These are phyloP conservation scores for Kluyveromyces starmeri DNA, from an alignment of 805 yeast species.

Conservation along the genomic window DNA sequence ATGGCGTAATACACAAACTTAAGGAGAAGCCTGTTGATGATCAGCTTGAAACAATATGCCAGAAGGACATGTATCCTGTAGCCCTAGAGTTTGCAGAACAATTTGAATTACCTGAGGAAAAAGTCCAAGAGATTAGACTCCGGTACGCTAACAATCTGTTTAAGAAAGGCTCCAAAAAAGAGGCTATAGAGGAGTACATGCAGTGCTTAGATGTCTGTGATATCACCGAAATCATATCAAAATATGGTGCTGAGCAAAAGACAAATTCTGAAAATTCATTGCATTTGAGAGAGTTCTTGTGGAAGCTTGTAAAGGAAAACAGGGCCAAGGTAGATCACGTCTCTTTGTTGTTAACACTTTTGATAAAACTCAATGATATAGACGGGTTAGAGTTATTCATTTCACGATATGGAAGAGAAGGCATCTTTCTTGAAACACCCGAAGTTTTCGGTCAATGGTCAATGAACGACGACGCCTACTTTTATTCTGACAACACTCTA, in stretches of 20 bases:
- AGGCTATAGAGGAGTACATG: conserved; percentile 70
- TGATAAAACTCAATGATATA: conserved; percentile 62
- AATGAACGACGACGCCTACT: conserved; percentile 31
- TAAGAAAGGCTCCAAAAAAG: conserved; percentile 52
- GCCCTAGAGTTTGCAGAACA: conserved; percentile 61
- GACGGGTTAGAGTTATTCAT: conserved; percentile 53
- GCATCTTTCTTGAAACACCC: conserved; percentile 20
- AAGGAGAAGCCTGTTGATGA: conserved; percentile 59
- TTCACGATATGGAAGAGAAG: conserved; percentile 28
- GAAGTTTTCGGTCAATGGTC: conserved; percentile 25
- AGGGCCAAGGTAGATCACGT: conserved; percentile 71
- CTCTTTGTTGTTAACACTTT: conserved; percentile 67
- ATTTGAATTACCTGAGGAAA: conserved; percentile 4
- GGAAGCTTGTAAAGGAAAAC: conserved; percentile 45
- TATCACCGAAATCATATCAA: conserved; percentile 69
- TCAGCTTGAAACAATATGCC: conserved; percentile 58
- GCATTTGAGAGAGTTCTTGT: conserved; percentile 54
- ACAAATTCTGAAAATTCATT: conserved; percentile 28
- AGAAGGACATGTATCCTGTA: conserved; percentile 59
- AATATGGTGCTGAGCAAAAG: conserved; percentile 58
- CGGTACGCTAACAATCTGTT: conserved; percentile 68
- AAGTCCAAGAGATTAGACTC: conserved; percentile 35
- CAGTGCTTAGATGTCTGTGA: conserved; percentile 44
- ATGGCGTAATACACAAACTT: conserved; percentile 63
- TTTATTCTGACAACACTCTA: conserved; percentile 23